phyloP scores from a whole-genome alignment of 352 stramenopile genomes.

The Pelagophyceae sp. region DNA sequence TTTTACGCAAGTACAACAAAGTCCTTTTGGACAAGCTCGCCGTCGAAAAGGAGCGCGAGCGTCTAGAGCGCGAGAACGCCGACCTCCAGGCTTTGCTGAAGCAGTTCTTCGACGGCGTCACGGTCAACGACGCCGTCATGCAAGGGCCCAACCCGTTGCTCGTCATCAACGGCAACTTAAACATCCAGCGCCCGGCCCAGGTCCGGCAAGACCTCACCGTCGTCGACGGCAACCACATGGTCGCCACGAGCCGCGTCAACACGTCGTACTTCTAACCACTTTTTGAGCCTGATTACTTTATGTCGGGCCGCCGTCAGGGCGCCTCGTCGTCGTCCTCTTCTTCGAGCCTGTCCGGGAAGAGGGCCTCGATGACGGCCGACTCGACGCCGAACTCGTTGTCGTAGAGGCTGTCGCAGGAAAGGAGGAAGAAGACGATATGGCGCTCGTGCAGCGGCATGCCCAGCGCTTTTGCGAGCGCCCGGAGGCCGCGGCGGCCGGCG shows the following conservation, averaged over 20 bases:
- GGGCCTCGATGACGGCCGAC: background rate
- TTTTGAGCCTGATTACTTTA: background rate
- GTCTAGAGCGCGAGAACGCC: constrained; percentile 70
- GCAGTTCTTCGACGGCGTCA: constrained; percentile 83
- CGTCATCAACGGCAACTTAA: constrained; percentile 73
- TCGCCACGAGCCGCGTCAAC: background rate
- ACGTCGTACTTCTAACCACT: constrained; percentile 13
- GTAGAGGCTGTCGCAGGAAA: background rate
- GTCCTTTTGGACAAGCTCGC: constrained; percentile 77
- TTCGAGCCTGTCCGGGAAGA: background rate
- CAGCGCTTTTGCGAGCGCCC: background rate
- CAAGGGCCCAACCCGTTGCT: constrained; percentile 76
- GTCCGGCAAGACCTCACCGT: constrained; percentile 23
- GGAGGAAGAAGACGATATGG: background rate
- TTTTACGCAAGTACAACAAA: constrained; percentile 91
- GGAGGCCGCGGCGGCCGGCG: too few species aligned
- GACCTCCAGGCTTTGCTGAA: constrained; percentile 76
- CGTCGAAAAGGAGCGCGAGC: constrained; percentile 69
- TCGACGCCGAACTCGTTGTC: background rate
- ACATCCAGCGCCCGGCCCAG: constrained; percentile 19
- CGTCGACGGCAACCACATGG: constrained; percentile 27
- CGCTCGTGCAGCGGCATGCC: background rate
- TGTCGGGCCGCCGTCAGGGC: background rate
- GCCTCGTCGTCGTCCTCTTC: background rate
- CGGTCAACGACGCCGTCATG: constrained; percentile 77